Base-by-base conservation (phyloP, 2,329 filamentous ascomycete genomes). In the Exutisphaerella laricina region DNA sequence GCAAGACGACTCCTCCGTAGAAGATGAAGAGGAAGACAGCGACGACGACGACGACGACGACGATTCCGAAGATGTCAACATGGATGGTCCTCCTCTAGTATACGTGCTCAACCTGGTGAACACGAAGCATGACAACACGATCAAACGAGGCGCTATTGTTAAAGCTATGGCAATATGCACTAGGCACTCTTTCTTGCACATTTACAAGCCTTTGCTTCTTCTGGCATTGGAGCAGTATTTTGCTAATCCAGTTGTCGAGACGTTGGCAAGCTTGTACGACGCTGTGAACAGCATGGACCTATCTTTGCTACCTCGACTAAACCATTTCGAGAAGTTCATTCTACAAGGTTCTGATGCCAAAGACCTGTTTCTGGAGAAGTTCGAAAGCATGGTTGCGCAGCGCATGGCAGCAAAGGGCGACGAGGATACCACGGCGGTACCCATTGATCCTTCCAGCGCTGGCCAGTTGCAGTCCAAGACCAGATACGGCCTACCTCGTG, bases 141-240 rank as follows among this genome's bases (percentile, higher is more conserved):
- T 87, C 35, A 94, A 92, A 68, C 74, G 92, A 75, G 92, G 92
- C 45, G 92, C 92, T 14, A 77, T 96, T 37, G 90, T 97, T 45
- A 97, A 97, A 64, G 88, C 92, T 30, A 98, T 98, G 92, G 92
- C 92, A 21, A 96, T 98, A 55, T 98, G 92, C 71, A 98, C 92
- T 5, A 77, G 92, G 31, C 92, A 98, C 71, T 89, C 92, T 3
- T 98, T 98, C 66, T 70, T 98, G 54, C 92, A 98, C 67, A 98
- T 98, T 51, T 98, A 98, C 72, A 98, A 98, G 77, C 92, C 92
- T 20, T 74, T 98, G 28, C 74, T 98, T 39, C 72, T 98, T 26
- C 70, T 98, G 31, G 92, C 92, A 0, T 73, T 98, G 39, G 90
- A 98, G 59, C 90, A 97, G 61, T 98, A 98, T 65, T 98, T 97